Percentiles rank a stretch among this genome's conserved stretches.
These are phyloP conservation scores for Austroboletus niveus DNA, from an alignment of 1,284 basidiomycete genomes.

Conservation along the genomic window DNA sequence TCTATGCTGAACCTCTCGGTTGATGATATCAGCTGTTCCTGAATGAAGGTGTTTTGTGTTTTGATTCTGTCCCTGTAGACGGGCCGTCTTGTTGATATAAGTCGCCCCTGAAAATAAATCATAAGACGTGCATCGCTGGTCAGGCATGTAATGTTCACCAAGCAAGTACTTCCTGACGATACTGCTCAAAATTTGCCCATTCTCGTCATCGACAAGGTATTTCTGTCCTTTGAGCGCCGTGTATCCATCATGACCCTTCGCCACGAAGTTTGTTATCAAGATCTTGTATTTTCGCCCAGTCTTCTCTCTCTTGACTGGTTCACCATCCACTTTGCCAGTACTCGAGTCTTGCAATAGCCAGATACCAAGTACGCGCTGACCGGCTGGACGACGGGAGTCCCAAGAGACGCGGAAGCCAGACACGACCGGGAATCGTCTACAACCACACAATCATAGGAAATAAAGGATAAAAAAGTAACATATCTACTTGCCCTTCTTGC, in stretches of 20 bases:
- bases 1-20: constrained; percentile 38
- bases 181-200: constrained; percentile 76
- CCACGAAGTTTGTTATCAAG: constrained; percentile 76
- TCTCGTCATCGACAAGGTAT: constrained; percentile 83
- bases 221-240: constrained; percentile 61
- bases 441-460: constrained; percentile 1
- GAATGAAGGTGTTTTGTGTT: constrained; percentile 35
- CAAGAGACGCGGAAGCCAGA: constrained; percentile 86
- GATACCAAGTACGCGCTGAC: constrained; percentile 71
- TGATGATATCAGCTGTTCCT: constrained; percentile 44
- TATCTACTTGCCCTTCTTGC: constrained; percentile 73
- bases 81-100: constrained; percentile 64
- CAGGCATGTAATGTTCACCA: constrained; percentile 45
- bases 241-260: constrained; percentile 82
- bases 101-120: constrained; percentile 49
- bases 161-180: constrained; percentile 86
- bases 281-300: constrained; percentile 69
- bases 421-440: constrained; percentile 84
- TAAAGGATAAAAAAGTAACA: not conserved
- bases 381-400: constrained; percentile 75
- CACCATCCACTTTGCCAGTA: constrained; percentile 41
- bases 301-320: constrained; percentile 53
- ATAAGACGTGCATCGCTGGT: not conserved
- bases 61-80: constrained; percentile 33
- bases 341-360: constrained; percentile 57